phyloP scores from a whole-genome alignment of 1,284 basidiomycete species.

The Exobasidium cylindrosporum region DNA sequence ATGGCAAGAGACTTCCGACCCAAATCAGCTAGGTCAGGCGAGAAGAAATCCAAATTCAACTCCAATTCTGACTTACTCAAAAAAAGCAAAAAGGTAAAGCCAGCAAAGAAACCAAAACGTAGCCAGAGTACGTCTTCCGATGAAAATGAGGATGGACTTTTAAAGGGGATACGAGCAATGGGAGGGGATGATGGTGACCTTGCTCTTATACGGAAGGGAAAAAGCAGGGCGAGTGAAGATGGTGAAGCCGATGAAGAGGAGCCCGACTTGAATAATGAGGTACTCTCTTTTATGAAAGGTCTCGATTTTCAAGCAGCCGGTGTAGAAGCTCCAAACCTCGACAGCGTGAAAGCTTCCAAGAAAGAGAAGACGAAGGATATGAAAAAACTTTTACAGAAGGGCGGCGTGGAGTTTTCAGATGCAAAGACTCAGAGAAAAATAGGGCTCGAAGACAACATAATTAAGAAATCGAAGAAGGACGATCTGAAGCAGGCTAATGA shows the following conservation, averaged over 20 bases:
- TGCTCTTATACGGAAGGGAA: constrained; percentile 16
- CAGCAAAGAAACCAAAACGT: background rate
- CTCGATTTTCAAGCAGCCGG: constrained; percentile 12
- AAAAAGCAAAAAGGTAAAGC: background rate
- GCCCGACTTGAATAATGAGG: constrained; percentile 6
- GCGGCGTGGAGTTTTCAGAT: background rate
- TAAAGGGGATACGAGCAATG: constrained; percentile 12
- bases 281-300: constrained; percentile 18
- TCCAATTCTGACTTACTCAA: background rate
- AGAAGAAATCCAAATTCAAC: background rate
- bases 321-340: constrained; percentile 6
- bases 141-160: constrained; percentile 11
- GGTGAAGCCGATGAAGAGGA: background rate
- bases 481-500: background rate
- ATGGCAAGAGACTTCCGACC: constrained; percentile 20
- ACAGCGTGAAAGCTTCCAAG: background rate
- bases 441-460: background rate
- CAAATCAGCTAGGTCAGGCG: constrained; percentile 12
- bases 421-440: background rate
- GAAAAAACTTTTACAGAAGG: constrained; percentile 39
- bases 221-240: constrained; percentile 15
- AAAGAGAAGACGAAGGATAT: constrained; percentile 10
- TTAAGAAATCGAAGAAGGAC: background rate
- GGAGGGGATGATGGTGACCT: constrained; percentile 16
- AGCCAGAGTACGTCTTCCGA: background rate